A percentile compares a stretch with the other conserved stretches of the same genome.
Evolutionary conservation across 805 yeast species (phyloP).

Genomic region (Candida boidinii): DNA sequence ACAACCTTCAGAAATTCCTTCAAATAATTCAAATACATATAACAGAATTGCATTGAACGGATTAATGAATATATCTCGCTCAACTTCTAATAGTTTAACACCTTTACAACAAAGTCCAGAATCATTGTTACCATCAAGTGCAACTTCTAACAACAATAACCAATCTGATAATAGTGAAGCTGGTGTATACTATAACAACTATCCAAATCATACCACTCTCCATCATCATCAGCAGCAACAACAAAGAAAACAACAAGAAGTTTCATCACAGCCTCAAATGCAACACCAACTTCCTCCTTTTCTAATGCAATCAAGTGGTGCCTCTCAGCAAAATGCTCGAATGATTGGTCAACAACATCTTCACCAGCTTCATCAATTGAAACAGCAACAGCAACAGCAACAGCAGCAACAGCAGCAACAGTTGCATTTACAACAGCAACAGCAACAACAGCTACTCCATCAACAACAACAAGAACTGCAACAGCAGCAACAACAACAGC

Average conservation of each 20-base stretch:
- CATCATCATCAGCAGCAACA: neutral
- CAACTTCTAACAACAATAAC: neutral
- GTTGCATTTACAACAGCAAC: neutral
- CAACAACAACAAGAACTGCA: slow-evolving; percentile 1
- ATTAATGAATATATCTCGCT: no score
- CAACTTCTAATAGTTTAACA: neutral
- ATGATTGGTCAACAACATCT: neutral
- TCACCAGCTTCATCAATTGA: neutral
- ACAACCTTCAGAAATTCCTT: no score
- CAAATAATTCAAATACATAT: no score
- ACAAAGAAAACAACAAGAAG: no score
- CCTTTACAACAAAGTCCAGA: neutral
- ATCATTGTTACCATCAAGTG: neutral
- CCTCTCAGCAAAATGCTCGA: neutral
- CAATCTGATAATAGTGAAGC: neutral
- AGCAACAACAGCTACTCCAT: neutral
- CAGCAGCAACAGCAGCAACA: neutral
- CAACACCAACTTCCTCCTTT: neutral
- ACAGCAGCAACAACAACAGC: slow-evolving; percentile 1
- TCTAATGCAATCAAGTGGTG: neutral
- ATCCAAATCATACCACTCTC: neutral
- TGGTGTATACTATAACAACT: neutral
- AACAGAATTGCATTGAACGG: no score
- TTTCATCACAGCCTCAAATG: no score
- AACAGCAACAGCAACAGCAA: neutral